Evolutionary conservation across 805 yeast species (phyloP), one percentile per base, ranked within the genome.

Genomic region (Dipodascopsis tothii): DNA sequence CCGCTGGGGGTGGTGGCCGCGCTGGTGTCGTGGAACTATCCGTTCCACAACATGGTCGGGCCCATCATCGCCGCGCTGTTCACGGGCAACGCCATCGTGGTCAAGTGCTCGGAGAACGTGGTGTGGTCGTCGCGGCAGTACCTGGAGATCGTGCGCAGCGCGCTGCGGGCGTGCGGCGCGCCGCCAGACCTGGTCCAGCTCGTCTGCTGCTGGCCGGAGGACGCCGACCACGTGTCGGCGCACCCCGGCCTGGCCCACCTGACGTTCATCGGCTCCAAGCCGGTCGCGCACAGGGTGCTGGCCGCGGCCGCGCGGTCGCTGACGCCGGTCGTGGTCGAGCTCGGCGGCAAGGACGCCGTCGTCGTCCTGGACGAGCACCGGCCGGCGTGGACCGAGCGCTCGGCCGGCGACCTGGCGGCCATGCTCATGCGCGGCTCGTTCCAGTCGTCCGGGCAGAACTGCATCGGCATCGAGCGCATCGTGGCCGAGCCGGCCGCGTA

Each of bases 391-490:
- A 16, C 30, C 16, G 17, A 27, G 19, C 38, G 45, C 21, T 80
- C 74, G 33, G 68, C 75, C 50, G 77, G 80, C 51, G 47, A 48
- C 21, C 44, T 55, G n/a, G 80, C 95, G 0, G 84, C 95, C 14
- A 78, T 87, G 21, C 73, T 92, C 33, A 74, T 92, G 81, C 74
- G 99, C 59, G 99, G 98, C 28, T 81, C 95, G 0, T 92, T 90
- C 69, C 99, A 92, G 66, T 83, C 95, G 42, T 84, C 95, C 0
- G 99, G 99, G 9, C 99, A 92, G 66, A 92, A 92, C 61, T 92
- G 99, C 67, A 92, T 92, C 58, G 97, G 99, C 32, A 84, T 92
- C 43, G 99, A 92, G 66, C 73, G 98, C 45, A 94, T 92, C 4
- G 81, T 92, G 50, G 86, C 88, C 30, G 71, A 85, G 36, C 83